Percentiles rank a stretch among this genome's conserved stretches.
Conservation (phyloP, 2,329 filamentous ascomycete genomes). For the Colletotrichum euphorbiae region DNA sequence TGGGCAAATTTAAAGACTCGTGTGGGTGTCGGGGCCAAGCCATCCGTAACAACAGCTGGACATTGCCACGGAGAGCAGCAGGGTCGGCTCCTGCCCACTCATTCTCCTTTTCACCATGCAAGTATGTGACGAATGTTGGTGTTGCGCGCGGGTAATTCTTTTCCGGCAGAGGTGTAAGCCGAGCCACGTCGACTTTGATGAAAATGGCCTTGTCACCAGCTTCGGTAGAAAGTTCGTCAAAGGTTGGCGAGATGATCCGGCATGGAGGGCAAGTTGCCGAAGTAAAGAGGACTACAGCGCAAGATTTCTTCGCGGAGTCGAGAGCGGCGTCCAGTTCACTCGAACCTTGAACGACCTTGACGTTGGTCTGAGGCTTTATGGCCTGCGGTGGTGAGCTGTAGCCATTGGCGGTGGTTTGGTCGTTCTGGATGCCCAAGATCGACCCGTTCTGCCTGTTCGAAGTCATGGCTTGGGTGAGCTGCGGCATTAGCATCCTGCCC, state of each 20-base stretch:
- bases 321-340: conserved; percentile 72
- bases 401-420: conserved; percentile 43
- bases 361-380: conserved; percentile 49
- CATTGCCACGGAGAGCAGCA: conserved; percentile 74
- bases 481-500: conserved; percentile 86
- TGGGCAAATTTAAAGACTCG: conserved; percentile 75
- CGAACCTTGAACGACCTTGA: conserved; percentile 71
- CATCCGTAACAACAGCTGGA: conserved; percentile 80
- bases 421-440: conserved; percentile 62
- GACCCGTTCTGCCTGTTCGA: conserved; percentile 63
- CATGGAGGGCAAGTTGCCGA: conserved; percentile 88
- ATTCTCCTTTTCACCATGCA: conserved; percentile 79
- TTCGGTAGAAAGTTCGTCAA: conserved; percentile 82
- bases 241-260: conserved; percentile 83
- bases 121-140: conserved; percentile 89
- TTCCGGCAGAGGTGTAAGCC: conserved; percentile 52
- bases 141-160: conserved; percentile 79
- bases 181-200: conserved; percentile 84
- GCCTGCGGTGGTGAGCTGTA: conserved; percentile 42
- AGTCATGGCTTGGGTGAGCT: conserved; percentile 66
- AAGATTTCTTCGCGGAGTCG: conserved; percentile 70
- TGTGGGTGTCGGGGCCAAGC: conserved; percentile 83
- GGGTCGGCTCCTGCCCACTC: conserved; percentile 85
- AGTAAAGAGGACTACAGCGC: conserved; percentile 91
- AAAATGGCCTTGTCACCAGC: conserved; percentile 75